A percentile compares a stretch with the other conserved stretches of the same genome.
These are phyloP conservation scores for Gelatoporia subvermispora DNA, from an alignment of 768 basidiomycete species.

Conservation along the genomic window DNA sequence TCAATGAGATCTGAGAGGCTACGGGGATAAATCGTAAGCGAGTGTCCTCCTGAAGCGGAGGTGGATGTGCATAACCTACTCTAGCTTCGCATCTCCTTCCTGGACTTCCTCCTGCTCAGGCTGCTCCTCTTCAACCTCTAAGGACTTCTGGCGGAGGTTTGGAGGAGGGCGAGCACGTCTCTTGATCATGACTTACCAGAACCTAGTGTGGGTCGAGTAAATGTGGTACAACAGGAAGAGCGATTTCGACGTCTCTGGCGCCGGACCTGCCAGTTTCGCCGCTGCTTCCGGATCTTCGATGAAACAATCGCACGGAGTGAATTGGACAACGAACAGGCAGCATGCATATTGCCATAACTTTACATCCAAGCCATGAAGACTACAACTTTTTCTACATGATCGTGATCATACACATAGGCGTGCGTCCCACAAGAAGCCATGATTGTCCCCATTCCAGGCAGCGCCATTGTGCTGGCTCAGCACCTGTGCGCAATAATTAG, in stretches of 20 bases:
- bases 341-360: neutral
- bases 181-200: slow-evolving; percentile 51
- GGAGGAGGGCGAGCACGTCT: slow-evolving; percentile 67
- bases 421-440: neutral
- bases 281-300: no score
- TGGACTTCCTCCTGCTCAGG: slow-evolving; percentile 29
- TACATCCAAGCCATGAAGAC: neutral
- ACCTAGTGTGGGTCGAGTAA: neutral
- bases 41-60: neutral
- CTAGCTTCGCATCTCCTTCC: slow-evolving; percentile 16
- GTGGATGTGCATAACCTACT: slow-evolving; percentile 11
- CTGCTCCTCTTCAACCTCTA: slow-evolving; percentile 24
- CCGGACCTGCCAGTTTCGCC: no score
- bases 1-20: slow-evolving; percentile 84
- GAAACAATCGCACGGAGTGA: no score
- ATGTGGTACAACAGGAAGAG: neutral
- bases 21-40: slow-evolving; percentile 5
- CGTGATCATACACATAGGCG: no score
- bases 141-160: slow-evolving; percentile 47
- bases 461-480: no score
- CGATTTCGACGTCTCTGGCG: neutral
- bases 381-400: neutral
- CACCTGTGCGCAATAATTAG: no score
- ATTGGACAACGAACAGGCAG: no score
- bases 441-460: no score